Conservation (phyloP, 768 basidiomycete species). For the Russula abietina region DNA sequence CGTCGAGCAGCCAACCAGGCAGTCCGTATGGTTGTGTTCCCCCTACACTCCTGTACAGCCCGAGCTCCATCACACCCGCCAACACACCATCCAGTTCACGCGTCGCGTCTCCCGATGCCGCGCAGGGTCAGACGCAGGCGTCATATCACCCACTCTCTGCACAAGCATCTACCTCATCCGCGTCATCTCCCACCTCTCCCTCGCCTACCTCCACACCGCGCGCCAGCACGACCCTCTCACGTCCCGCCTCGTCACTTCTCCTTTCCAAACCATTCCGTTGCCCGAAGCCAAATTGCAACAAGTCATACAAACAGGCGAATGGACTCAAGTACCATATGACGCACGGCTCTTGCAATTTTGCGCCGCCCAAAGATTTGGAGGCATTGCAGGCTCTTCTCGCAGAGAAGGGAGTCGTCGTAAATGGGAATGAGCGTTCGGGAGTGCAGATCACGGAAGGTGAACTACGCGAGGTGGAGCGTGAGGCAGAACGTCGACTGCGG, state of each 20-base stretch:
- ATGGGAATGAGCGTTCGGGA: constrained; percentile 35
- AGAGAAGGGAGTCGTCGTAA: constrained; percentile 33
- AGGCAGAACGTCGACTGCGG: constrained; percentile 74
- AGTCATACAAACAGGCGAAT: constrained; percentile 94
- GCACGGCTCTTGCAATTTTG: constrained; percentile 89
- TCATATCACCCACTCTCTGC: constrained; percentile 29
- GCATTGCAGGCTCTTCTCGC: constrained; percentile 68
- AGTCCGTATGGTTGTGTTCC: constrained; percentile 48
- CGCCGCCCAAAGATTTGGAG: constrained; percentile 80
- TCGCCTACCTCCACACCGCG: constrained; percentile 32
- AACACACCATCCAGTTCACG: constrained; percentile 47
- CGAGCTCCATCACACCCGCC: constrained; percentile 38
- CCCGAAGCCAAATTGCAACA: constrained; percentile 93
- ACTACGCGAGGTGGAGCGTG: constrained; percentile 66
- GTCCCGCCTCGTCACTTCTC: constrained; percentile 52
- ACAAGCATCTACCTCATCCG: constrained; percentile 27
- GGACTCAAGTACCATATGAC: constrained; percentile 93
- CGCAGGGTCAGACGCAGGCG: constrained; percentile 27
- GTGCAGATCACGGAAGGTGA: constrained; percentile 48
- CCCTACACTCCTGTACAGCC: constrained; percentile 50
- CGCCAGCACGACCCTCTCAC: constrained; percentile 44
- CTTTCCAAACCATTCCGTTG: constrained; percentile 86
- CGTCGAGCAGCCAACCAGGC: constrained; percentile 26
- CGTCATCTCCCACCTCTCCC: constrained; percentile 21
- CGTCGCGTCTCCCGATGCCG: constrained; percentile 33